These are phyloP conservation scores for Colletotrichum karsti DNA, from an alignment of 2,329 filamentous ascomycete species.

Conservation along the genomic window DNA sequence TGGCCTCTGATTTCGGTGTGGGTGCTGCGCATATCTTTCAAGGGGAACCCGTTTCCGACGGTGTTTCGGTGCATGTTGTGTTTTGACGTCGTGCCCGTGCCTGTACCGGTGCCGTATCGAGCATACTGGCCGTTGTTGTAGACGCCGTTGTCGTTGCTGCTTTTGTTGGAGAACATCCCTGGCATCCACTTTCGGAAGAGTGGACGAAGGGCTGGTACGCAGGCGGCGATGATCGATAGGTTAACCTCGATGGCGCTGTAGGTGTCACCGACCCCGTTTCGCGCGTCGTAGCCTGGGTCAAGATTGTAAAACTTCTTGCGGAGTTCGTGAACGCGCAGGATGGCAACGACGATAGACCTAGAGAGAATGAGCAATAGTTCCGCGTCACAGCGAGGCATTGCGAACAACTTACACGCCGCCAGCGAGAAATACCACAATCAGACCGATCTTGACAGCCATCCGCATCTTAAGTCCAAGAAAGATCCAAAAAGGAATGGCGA, in stretches of 20 bases:
- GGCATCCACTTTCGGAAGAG: conserved; percentile 38
- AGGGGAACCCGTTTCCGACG: conserved; percentile 8
- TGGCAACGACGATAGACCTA: conserved; percentile 1
- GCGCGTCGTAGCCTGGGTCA: background rate
- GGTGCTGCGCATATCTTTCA: conserved; percentile 35
- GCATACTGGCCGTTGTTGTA: conserved; percentile 21
- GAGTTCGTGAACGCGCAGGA: conserved; percentile 2
- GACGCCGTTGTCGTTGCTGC: conserved; percentile 19
- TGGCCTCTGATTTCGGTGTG: conserved; percentile 44
- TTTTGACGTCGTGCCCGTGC: conserved; percentile 31
- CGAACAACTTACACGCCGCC: conserved; percentile 45
- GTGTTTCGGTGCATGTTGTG: conserved; percentile 25
- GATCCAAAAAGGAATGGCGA: conserved; percentile 47
- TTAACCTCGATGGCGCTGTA: conserved; percentile 44
- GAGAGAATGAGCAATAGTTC: conserved; percentile 28
- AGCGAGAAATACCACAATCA: conserved; percentile 49
- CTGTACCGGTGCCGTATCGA: conserved; percentile 34
- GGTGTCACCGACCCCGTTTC: conserved; percentile 34
- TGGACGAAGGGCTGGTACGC: conserved; percentile 43
- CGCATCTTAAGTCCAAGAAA: conserved; percentile 50
- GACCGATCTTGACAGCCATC: conserved; percentile 43
- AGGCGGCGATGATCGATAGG: conserved; percentile 46
- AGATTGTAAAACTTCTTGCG: conserved; percentile 11
- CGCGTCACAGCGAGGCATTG: background rate
- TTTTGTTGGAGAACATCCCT: conserved; percentile 4